Percentiles rank a stretch among this genome's conserved stretches.
Conservation (phyloP, 495 filamentous ascomycete genomes). For the Parathielavia hyrcaniae region DNA sequence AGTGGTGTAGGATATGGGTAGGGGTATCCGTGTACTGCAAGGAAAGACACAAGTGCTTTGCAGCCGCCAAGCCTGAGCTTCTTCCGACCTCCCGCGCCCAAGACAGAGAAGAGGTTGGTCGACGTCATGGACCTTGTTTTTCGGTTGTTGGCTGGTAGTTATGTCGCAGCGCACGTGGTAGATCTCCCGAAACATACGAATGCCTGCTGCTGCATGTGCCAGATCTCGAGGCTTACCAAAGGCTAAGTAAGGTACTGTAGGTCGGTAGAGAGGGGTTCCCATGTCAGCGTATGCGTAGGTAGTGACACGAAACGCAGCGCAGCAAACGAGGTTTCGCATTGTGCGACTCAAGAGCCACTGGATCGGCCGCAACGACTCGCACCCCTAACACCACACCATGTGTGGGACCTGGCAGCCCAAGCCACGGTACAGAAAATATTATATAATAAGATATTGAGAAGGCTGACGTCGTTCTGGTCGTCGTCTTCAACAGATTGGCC, state of each 20-base stretch:
- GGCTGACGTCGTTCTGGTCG: background rate
- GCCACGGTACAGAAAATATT: background rate
- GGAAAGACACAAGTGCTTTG: too few species aligned
- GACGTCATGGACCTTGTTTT: background rate
- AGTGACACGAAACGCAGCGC: conserved; percentile 1
- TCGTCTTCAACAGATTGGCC: background rate
- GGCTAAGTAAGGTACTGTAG: too few species aligned
- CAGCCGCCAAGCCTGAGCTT: too few species aligned
- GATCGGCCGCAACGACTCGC: background rate
- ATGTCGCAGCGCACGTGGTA: too few species aligned
- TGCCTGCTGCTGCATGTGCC: background rate
- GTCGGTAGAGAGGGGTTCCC: too few species aligned
- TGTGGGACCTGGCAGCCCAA: background rate
- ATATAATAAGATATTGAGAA: background rate
- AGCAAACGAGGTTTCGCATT: conserved; percentile 4
- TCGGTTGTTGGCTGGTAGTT: background rate
- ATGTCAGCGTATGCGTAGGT: too few species aligned
- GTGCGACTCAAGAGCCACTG: background rate
- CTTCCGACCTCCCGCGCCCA: too few species aligned
- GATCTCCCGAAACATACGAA: background rate
- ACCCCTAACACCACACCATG: background rate
- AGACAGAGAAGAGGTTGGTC: too few species aligned
- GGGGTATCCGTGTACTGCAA: too few species aligned
- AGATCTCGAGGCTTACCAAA: background rate
- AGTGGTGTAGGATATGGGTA: too few species aligned